Evolutionary conservation across 441 rosid genomes (phyloP), one percentile per base, ranked within the genome.

Genomic region (Aleurites moluccanus): DNA sequence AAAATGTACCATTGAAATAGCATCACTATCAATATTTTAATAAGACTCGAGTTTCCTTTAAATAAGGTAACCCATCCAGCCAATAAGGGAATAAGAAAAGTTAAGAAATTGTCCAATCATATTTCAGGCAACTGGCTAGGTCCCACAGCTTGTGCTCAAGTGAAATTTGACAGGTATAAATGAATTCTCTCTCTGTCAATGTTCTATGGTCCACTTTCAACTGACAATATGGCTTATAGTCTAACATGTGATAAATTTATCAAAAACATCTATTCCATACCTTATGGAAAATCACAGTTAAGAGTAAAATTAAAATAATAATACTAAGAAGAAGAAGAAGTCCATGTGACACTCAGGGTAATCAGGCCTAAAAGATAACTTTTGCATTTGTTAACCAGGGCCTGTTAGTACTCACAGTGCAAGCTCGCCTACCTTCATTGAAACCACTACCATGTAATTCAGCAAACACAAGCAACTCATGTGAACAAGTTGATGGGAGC

Each of bases 341-440:
- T n/a, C 8, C 40, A 38, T 38, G 40, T 38, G 40, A 6, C 40
- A 38, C 40, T 35, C 0, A 38, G 40, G n/a, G 40, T 1, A 6
- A 38, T 38, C 40, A 38, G 40, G 9, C 40, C 1, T n/a, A 18
- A 18, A 52, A 53, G 27, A n/a, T 8, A 53, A 7, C 25, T 53
- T 60, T 15, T 60, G 35, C 64, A 27, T 60, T 7, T 6, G 8
- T 60, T 20, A 53, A 73, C 38, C 11, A 75, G 98, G 97, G 98
- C 16, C 76, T 94, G 80, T 16, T 91, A 64, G 75, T 87, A 69
- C 96, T 92, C 55, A 88, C 92, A 52, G 70, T 86, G 68, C 97
- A 90, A 86, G 89, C 93, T 59, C 79, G 65, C 76, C 50, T 83
- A 33, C 88, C 87, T 72, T 84, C 88, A 14, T 59, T 85, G 67